phyloP scores from a whole-genome alignment of 306 rosid genomes.

The Senna tora region DNA sequence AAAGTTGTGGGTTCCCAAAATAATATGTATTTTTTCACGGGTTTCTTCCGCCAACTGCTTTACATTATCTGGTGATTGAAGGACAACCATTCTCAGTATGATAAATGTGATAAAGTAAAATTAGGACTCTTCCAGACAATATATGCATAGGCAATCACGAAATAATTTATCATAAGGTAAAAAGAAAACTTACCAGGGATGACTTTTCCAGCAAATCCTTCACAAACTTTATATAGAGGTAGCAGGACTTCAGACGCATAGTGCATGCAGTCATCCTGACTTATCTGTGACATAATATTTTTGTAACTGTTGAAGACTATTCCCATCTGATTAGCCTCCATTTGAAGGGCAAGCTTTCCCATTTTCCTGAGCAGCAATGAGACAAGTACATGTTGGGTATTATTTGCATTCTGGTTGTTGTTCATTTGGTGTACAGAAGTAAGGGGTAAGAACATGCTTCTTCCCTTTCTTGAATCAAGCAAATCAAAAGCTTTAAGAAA shows the following conservation, averaged over 20 bases:
- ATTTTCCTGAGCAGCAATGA: slow-evolving; percentile 72
- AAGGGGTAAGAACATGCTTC: slow-evolving; percentile 51
- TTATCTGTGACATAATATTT: slow-evolving; percentile 56
- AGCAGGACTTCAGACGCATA: slow-evolving; percentile 64
- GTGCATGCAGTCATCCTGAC: slow-evolving; percentile 55
- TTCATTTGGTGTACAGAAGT: slow-evolving; percentile 42
- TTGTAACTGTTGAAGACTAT: slow-evolving; percentile 69
- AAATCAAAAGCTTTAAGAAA: slow-evolving; percentile 73
- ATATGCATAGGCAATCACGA: background rate
- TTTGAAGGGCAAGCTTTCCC: slow-evolving; percentile 80
- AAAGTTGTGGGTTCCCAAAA: slow-evolving; percentile 60
- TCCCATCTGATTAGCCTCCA: slow-evolving; percentile 78
- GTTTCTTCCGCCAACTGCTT: slow-evolving; percentile 69
- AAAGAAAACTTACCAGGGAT: slow-evolving; percentile 55
- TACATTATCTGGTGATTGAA: slow-evolving; percentile 52
- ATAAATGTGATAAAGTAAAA: background rate
- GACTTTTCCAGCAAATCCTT: slow-evolving; percentile 81
- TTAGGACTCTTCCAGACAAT: background rate
- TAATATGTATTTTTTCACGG: slow-evolving; percentile 48
- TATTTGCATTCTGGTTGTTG: slow-evolving; percentile 40
- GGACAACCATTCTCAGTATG: slow-evolving; percentile 10
- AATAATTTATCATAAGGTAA: too few species aligned
- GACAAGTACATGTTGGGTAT: slow-evolving; percentile 51
- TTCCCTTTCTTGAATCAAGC: slow-evolving; percentile 77
- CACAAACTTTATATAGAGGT: slow-evolving; percentile 80